phyloP scores from a whole-genome alignment of 1,284 basidiomycete species.

The Malassezia furfur region DNA sequence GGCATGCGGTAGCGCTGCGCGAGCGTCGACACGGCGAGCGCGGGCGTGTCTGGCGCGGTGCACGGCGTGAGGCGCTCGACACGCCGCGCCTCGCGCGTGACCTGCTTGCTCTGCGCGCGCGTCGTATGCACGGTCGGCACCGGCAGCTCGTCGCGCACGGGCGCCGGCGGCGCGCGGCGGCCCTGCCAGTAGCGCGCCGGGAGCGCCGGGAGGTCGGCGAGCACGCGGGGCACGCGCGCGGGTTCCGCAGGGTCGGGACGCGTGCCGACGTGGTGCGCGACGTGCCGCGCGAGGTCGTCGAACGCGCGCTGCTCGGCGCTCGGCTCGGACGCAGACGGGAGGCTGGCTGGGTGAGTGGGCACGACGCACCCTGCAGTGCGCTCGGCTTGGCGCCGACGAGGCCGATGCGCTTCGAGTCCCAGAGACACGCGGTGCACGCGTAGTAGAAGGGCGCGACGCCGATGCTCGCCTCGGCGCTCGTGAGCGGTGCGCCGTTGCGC shows the following conservation, averaged over 20 bases:
- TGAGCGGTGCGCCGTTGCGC: conserved; percentile 18
- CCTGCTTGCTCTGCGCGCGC: conserved; percentile 2
- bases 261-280: conserved; percentile 22
- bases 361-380: conserved; percentile 57
- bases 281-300: conserved; percentile 29
- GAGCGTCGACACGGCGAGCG: conserved; percentile 59
- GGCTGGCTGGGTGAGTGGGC: conserved; percentile 1
- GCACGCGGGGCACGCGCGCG: neutral
- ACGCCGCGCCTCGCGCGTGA: conserved; percentile 1
- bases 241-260: neutral
- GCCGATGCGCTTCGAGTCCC: conserved; percentile 82
- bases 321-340: neutral
- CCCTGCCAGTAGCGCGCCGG: conserved; percentile 11
- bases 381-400: conserved; percentile 93
- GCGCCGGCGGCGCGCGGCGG: neutral
- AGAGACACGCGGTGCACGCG: conserved; percentile 81
- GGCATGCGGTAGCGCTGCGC: conserved; percentile 69
- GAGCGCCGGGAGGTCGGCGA: neutral
- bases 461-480: conserved; percentile 49
- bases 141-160: neutral
- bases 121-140: conserved; percentile 49
- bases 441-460: conserved; percentile 82
- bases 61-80: conserved; percentile 30
- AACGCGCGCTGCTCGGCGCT: conserved; percentile 13
- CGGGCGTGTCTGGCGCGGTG: neutral